A percentile compares a stretch with the other conserved stretches of the same genome.
Conservation (phyloP, 2,329 filamentous ascomycete species). For the Venturia nashicola region DNA sequence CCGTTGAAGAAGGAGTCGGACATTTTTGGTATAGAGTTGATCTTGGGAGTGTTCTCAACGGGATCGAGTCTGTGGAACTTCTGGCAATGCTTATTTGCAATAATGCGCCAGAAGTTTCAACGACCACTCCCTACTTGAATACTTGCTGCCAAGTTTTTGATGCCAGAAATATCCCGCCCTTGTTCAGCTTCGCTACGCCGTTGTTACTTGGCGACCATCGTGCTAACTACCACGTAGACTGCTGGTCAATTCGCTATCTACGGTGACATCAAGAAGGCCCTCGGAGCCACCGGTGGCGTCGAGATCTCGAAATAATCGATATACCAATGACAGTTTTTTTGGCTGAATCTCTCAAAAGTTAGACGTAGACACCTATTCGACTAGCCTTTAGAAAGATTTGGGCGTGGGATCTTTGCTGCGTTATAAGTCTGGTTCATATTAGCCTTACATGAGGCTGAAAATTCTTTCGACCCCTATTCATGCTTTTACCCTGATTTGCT, state of each 20-base stretch:
- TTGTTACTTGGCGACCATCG: neutral
- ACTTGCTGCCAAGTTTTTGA: neutral
- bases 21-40: conserved; percentile 3
- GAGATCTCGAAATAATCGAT: conserved; percentile 43
- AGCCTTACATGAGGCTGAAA: neutral
- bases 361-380: neutral
- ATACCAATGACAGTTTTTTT: neutral
- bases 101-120: neutral
- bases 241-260: conserved; percentile 85
- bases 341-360: neutral
- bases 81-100: conserved; percentile 12
- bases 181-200: neutral
- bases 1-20: neutral
- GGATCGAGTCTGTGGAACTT: neutral
- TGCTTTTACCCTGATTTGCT: neutral
- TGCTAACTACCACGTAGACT: conserved; percentile 27
- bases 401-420: neutral
- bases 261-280: conserved; percentile 56
- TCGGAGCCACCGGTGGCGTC: conserved; percentile 55
- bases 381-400: neutral
- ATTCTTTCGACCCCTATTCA: neutral
- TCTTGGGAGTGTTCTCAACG: neutral
- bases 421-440: neutral
- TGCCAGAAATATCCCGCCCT: neutral
- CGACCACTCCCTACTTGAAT: neutral